phyloP scores from a whole-genome alignment of 1,284 basidiomycete genomes.

The Afroboletus lepidellus region DNA sequence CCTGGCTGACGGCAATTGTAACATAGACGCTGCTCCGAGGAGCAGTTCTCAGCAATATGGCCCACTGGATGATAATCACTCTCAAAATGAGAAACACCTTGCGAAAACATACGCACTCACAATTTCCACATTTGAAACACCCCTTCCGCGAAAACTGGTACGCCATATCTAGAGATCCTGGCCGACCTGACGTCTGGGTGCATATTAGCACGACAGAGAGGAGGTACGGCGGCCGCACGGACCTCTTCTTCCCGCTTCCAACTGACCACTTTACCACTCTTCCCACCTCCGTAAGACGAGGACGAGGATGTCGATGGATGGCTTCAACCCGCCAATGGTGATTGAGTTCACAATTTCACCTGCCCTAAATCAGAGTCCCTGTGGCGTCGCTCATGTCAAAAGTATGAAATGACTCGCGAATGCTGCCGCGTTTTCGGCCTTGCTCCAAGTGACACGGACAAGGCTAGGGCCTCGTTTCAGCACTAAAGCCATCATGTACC shows the following conservation, averaged over 20 bases:
- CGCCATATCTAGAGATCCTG: slow-evolving; percentile 54
- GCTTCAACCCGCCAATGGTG: slow-evolving; percentile 23
- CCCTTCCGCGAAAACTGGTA: slow-evolving; percentile 80
- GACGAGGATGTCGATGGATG: slow-evolving; percentile 40
- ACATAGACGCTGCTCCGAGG: slow-evolving; percentile 83
- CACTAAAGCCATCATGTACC: slow-evolving; percentile 18
- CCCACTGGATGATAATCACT: slow-evolving; percentile 56
- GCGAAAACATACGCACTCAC: slow-evolving; percentile 46
- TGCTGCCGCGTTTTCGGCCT: slow-evolving; percentile 14
- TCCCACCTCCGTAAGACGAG: slow-evolving; percentile 43
- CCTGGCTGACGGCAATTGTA: slow-evolving; percentile 91
- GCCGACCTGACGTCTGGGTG: slow-evolving; percentile 22
- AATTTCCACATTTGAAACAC: slow-evolving; percentile 84
- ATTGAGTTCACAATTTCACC: slow-evolving; percentile 22
- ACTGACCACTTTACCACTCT: slow-evolving; percentile 44
- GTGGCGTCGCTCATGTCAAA: slow-evolving; percentile 27
- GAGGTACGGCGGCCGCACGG: slow-evolving; percentile 8
- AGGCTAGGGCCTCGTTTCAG: slow-evolving; percentile 18
- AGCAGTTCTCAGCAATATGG: slow-evolving; percentile 88
- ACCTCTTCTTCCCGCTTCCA: slow-evolving; percentile 47
- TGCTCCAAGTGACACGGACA: slow-evolving; percentile 10
- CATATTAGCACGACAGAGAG: slow-evolving; percentile 10
- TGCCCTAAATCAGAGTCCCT: slow-evolving; percentile 36
- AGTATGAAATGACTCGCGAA: slow-evolving; percentile 19
- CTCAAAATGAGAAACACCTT: slow-evolving; percentile 18